Evolutionary conservation across 495 filamentous ascomycete species (phyloP), one percentile per base, ranked within the genome.

Genomic region (Tuber indicum): DNA sequence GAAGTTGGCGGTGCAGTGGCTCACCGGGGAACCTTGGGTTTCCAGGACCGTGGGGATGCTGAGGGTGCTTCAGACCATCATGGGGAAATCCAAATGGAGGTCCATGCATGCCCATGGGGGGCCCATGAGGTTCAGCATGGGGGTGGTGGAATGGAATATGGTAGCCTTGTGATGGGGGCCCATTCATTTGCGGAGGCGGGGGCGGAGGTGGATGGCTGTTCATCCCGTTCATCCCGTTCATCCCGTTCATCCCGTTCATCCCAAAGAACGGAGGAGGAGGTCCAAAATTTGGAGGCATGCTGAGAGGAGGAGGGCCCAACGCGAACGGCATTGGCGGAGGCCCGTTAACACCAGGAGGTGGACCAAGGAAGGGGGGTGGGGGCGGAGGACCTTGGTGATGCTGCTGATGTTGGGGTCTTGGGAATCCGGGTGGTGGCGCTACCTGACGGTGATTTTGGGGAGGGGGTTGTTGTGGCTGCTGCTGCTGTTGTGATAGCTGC

Each of bases 131-230:
- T 45, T 81, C 81, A 14, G 80, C 77, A 71, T 82, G 81, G 32
- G 81, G 82, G 39, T 84, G 82, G 46, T 84, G 82, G 49, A 83
- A 84, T 43, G 75, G 82, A 77, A 83, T 78, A 42, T 82, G 80
- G 46, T 80, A 84, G 17, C 80, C 75, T 32, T 73, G 80, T 47
- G 80, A 79, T 47, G 79, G 80, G 23, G 80, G 81, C 14, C 81
- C 81, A 70, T 79, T 82, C 80, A 82, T 82, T 71, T 80, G 78
- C 26, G 78, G 78, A 73, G 75, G 75, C 2, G 75, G 77, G 41
- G 79, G 80, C 17, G 41, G 75, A n/a, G 72, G 76, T 52, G 75
- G 71, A 69, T 73, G 76, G 43, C 76, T 73, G 26, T 77, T 77
- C 52, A 77, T n/a, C n/a, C 78, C 78, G 52, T 73, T 75, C 52